These are phyloP conservation scores for Babjeviella inositovora DNA, from an alignment of 805 yeast species.

Conservation along the genomic window DNA sequence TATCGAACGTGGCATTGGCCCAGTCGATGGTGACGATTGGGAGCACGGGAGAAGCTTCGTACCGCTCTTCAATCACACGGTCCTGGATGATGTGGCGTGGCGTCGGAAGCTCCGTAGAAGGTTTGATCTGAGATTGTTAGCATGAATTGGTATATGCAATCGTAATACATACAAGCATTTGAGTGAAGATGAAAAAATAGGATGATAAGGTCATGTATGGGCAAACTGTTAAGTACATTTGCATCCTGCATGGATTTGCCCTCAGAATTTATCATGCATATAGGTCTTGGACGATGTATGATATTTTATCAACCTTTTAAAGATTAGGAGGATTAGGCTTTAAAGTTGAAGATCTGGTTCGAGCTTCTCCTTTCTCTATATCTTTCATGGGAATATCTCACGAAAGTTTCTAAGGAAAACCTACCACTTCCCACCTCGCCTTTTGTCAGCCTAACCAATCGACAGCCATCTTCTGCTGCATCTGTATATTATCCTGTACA, in stretches of 20 bases:
- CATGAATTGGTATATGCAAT: conserved; percentile 1
- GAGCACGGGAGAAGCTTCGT: conserved; percentile 6
- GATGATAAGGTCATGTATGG: background rate
- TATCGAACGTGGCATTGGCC: conserved; percentile 6
- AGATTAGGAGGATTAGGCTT: background rate
- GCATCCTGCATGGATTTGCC: conserved; percentile 2
- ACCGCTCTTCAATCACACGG: no score
- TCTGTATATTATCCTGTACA: conserved; percentile 1
- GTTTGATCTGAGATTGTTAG: conserved; percentile 18
- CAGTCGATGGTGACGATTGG: conserved; percentile 4
- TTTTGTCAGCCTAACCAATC: conserved; percentile 1
- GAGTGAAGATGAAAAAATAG: background rate
- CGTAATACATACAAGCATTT: background rate
- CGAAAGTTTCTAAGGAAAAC: no score
- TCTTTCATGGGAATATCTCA: no score
- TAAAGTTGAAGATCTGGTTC: background rate
- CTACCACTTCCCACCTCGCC: no score
- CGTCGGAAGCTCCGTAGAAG: conserved; percentile 27
- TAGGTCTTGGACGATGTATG: conserved; percentile 5
- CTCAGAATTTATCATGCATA: conserved; percentile 5
- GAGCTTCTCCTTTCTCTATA: conserved; percentile 1
- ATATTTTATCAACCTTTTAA: background rate
- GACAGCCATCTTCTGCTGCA: background rate
- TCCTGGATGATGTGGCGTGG: conserved; percentile 36
- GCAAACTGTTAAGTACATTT: conserved; percentile 1